These are phyloP conservation scores for Pichia sp. DNA, from an alignment of 1,139 yeast genomes.

Conservation along the genomic window DNA sequence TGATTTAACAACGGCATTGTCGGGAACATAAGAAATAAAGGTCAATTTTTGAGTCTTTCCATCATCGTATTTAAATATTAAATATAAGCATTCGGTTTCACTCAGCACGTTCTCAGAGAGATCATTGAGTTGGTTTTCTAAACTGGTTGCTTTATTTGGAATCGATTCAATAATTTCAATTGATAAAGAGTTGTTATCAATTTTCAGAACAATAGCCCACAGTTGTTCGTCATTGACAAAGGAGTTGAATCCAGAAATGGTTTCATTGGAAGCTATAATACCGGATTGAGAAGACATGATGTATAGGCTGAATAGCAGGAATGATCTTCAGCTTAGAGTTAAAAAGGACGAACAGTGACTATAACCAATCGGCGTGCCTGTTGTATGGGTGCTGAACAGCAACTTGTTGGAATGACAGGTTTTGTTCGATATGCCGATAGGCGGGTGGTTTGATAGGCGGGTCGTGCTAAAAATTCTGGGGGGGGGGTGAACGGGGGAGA, in stretches of 20 bases:
- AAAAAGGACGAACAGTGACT: too few relatives aligned
- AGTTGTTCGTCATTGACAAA: slow-evolving; percentile 21
- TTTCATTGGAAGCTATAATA: slow-evolving; percentile 31
- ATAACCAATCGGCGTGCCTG: too few relatives aligned
- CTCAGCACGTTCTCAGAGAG: slow-evolving; percentile 30
- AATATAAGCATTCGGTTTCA: slow-evolving; percentile 52
- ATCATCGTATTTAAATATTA: slow-evolving; percentile 38
- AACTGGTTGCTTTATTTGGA: slow-evolving; percentile 10
- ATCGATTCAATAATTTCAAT: slow-evolving; percentile 1
- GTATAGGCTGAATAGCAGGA: not conserved
- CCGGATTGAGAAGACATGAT: slow-evolving; percentile 32
- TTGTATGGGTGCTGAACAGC: too few relatives aligned
- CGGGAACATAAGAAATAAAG: slow-evolving; percentile 84
- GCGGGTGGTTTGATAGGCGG: too few relatives aligned
- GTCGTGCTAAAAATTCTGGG: too few relatives aligned
- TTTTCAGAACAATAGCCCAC: slow-evolving; percentile 19
- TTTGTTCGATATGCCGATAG: too few relatives aligned
- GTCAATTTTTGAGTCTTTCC: slow-evolving; percentile 22
- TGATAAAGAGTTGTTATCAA: slow-evolving; percentile 26
- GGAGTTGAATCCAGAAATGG: slow-evolving; percentile 34
- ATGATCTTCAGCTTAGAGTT: too few relatives aligned
- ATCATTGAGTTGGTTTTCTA: slow-evolving; percentile 30
- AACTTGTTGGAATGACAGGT: too few relatives aligned
- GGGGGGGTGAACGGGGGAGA: too few relatives aligned
- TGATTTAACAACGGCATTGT: slow-evolving; percentile 67